Base-by-base conservation (phyloP, 306 rosid genomes). In the Lathyrus oleraceus region DNA sequence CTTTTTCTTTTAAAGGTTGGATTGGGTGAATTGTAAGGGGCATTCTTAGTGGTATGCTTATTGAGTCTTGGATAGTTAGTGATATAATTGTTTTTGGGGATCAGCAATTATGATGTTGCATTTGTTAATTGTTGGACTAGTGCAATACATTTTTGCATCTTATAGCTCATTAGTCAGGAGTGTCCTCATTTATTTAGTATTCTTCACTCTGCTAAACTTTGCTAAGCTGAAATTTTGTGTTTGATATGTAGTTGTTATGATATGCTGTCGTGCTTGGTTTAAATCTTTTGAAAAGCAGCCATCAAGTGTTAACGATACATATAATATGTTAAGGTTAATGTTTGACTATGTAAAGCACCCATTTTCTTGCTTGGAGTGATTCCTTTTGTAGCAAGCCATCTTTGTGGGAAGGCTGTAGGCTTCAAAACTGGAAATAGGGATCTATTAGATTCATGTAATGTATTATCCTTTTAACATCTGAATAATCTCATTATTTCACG, bases 261-360 rank as follows among this genome's bases (percentile, higher is more conserved):
- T 72, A 62, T 61, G 69, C 49, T 21, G 38, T 45, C 21, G 3
- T 36, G 17, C n/a, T 36, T 59, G 35, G 19, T 51, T 15, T 25
- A 63, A 64, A 35, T 35, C 27, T 45, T 5, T 61, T 14, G 23
- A 47, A 25, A 72, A 48, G 10, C 27, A 5, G 14, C 17, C 59
- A 47, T 6, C 16, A 49, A 15, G 13, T 61, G 19, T 72, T 72
- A 19, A 3, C 1, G 7, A 20, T 53, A 53, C 6, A 20, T 53
- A 52, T 20, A 16, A n/a, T 25, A 25, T 58, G 87, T 91, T 76
- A 81, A 66, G 87, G 53, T 15, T 47, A n/a, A 47, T 47, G 21
- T 47, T 15, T 15, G 3, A 4, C 53, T 25, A 25, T 10, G 58
- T 20, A n/a, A 52, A 60, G 10, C 61, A 6, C 40, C 16, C 1